Base-by-base conservation (phyloP, 2,329 filamentous ascomycete species). In the Hypoxylon sp. region DNA sequence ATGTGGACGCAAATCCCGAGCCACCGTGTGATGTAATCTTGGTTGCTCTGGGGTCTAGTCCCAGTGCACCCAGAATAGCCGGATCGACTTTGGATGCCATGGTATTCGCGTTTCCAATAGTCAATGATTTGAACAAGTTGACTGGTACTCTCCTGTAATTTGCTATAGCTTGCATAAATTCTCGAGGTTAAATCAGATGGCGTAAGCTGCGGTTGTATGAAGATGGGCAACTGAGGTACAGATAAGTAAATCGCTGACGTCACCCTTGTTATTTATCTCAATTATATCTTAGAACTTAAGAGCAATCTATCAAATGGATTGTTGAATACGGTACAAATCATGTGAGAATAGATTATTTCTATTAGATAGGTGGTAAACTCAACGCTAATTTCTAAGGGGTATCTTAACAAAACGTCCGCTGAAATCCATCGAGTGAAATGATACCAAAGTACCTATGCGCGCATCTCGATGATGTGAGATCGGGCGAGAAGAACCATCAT, bases 1-100 rank as follows among this genome's bases (percentile, higher is more conserved):
- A 86, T 0, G 87, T 89, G 0, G 84, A 84, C 1, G 87, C 78
- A 57, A 88, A 89, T 30, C 85, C 85, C 1, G 86, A 88, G 36
- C 84, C 81, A 48, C 87, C 87, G 55, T 86, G 80, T 3, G 81
- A 74, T 1, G 78, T 73, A 8, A 90, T 79, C 31, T 73, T 79
- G 20, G 84, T 79, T 16, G 69, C 71, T 11, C 72, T 70, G 0
- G 79, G 71, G 47, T 87, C 78, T 4, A 91, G 76, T 4, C 73
- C 71, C 2, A 91, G 77, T 6, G 86, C 82, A 46, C 79, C 68
- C 11, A 82, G 67, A 27, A 91, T 82, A 17, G 84, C 84, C 1
- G 81, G 68, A 66, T 91, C 88, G 29, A 89, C 74, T 43, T 72
- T 77, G 2, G 71, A 63, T 9, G 72, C 36, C 74, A 80, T 80